phyloP scores from a whole-genome alignment of 2,329 filamentous ascomycete genomes.

The Alternaria postmessia region DNA sequence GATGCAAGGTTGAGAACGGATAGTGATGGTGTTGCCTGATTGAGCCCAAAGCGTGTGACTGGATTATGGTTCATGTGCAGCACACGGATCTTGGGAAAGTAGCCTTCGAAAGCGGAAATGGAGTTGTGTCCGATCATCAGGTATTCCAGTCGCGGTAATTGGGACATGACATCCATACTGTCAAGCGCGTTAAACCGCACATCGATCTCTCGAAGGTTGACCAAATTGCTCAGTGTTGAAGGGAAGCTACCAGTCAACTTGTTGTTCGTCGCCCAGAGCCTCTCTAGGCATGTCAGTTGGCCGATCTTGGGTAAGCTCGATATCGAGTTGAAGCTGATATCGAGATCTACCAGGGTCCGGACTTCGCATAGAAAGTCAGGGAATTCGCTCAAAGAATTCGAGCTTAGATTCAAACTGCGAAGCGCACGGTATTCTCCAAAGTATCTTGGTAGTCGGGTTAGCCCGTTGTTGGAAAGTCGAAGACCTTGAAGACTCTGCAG shows the following conservation, averaged over 20 bases:
- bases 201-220: constrained; percentile 87
- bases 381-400: constrained; percentile 87
- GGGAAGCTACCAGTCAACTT: constrained; percentile 79
- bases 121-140: constrained; percentile 91
- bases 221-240: constrained; percentile 73
- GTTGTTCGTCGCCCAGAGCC: constrained; percentile 96
- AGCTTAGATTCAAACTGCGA: constrained; percentile 88
- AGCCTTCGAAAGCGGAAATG: constrained; percentile 87
- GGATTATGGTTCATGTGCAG: constrained; percentile 94
- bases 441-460: constrained; percentile 79
- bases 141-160: constrained; percentile 85
- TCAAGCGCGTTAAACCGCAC: constrained; percentile 91
- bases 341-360: constrained; percentile 85
- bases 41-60: constrained; percentile 90
- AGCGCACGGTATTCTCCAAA: constrained; percentile 83
- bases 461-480: constrained; percentile 91
- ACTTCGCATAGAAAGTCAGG: constrained; percentile 85
- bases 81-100: constrained; percentile 83
- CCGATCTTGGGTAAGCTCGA: constrained; percentile 81
- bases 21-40: constrained; percentile 77
- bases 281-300: constrained; percentile 79
- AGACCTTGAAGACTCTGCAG: constrained; percentile 83
- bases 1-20: constrained; percentile 89
- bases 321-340: constrained; percentile 96
- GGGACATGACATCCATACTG: constrained; percentile 85